Percentiles rank a stretch among this genome's conserved stretches.
Evolutionary conservation across 192 early-diverging fungal genomes (phyloP).

Genomic region (Coemansia sp.): DNA sequence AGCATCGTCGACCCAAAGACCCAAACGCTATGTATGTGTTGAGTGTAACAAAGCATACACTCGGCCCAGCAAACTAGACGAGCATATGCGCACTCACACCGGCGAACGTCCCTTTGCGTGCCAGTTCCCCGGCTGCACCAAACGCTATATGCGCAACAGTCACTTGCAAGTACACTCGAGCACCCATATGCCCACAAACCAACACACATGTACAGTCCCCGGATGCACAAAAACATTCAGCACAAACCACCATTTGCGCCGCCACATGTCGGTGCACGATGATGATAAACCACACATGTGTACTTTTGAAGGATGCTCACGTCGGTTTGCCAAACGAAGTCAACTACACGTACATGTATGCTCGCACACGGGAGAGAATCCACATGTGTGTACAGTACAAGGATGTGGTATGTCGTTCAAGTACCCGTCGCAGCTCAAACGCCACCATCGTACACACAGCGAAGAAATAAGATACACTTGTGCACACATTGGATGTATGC

Average conservation of each 20-base stretch:
- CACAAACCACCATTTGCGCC: conserved; percentile 55
- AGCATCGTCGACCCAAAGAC: neutral
- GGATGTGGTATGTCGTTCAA: conserved; percentile 37
- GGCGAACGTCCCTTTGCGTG: conserved; percentile 75
- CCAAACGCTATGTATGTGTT: conserved; percentile 9
- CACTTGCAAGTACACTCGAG: conserved; percentile 28
- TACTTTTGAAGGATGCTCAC: conserved; percentile 22
- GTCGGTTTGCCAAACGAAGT: conserved; percentile 49
- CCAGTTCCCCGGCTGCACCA: conserved; percentile 66
- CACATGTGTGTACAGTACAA: conserved; percentile 35
- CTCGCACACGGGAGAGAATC: conserved; percentile 40
- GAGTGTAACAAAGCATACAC: conserved; percentile 35
- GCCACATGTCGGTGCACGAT: conserved; percentile 51
- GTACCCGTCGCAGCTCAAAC: conserved; percentile 48
- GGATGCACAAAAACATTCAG: conserved; percentile 42
- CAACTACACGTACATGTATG: conserved; percentile 50
- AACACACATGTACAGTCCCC: conserved; percentile 10
- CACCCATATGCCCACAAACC: too few relatives aligned
- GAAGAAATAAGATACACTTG: conserved; percentile 40
- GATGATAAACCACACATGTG: conserved; percentile 39
- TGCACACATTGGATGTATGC: conserved; percentile 13
- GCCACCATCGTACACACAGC: conserved; percentile 29
- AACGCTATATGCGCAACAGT: conserved; percentile 63
- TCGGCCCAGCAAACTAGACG: conserved; percentile 37
- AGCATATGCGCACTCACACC: conserved; percentile 72